Evolutionary conservation across 805 yeast genomes (phyloP).

Genomic region (Wickerhamiella kurtzmanii): DNA sequence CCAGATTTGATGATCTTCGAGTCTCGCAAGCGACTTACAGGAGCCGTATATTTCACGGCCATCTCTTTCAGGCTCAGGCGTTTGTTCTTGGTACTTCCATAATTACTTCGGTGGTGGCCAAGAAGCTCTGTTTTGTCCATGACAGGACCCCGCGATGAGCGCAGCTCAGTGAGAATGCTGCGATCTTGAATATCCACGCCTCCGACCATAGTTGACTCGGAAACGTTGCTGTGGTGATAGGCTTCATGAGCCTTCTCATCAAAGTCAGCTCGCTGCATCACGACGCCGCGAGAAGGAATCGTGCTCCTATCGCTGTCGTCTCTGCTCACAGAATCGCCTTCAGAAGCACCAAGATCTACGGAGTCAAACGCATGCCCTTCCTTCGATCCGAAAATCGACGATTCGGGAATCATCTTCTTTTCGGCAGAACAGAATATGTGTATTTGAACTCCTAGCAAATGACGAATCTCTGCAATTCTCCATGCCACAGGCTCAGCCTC

Average conservation of each 20-base stretch:
- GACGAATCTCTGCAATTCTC: slow-evolving; percentile 12
- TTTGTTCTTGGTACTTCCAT: neutral
- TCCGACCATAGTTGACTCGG: neutral
- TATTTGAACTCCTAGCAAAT: slow-evolving; percentile 11
- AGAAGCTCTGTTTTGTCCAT: neutral
- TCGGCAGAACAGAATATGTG: slow-evolving; percentile 10
- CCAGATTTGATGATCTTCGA: neutral
- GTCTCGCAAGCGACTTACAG: neutral
- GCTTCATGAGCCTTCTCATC: neutral
- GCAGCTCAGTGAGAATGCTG: neutral
- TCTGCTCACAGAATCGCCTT: neutral
- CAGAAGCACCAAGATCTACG: neutral
- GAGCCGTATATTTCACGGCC: neutral
- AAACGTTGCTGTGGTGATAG: neutral
- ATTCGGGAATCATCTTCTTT: neutral
- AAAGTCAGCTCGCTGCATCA: too few species aligned
- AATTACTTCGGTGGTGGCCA: neutral
- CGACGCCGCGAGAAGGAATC: neutral
- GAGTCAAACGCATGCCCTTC: neutral
- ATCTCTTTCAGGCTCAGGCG: neutral
- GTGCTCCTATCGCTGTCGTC: neutral
- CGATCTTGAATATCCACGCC: neutral
- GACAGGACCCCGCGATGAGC: neutral
- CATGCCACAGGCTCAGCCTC: slow-evolving; percentile 22
- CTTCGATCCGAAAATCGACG: slow-evolving; percentile 1